These are phyloP conservation scores for Podila clonocystis DNA, from an alignment of 192 early-diverging fungal species.

Conservation along the genomic window DNA sequence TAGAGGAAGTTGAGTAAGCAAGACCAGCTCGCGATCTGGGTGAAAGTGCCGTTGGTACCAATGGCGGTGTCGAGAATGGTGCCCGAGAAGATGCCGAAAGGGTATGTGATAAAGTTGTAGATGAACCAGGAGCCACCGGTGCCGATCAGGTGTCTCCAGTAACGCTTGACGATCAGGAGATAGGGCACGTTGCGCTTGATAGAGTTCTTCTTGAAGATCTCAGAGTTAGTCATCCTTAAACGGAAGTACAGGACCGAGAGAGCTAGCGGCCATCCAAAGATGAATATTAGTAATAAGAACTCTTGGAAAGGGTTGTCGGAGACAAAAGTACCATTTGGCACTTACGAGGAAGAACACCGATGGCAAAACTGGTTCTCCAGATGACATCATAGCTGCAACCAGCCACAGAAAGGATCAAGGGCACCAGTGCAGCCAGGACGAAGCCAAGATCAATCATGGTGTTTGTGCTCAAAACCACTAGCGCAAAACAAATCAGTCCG, in stretches of 20 bases:
- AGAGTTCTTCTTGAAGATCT: constrained; percentile 45
- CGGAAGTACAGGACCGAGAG: constrained; percentile 56
- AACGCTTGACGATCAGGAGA: constrained; percentile 43
- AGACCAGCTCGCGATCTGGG: constrained; percentile 51
- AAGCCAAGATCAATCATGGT: constrained; percentile 48
- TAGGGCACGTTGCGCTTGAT: constrained; percentile 57
- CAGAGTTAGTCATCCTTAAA: constrained; percentile 56
- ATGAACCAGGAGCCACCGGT: constrained; percentile 24
- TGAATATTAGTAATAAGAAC: too few species aligned
- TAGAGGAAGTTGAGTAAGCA: constrained; percentile 55
- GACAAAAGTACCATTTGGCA: too few species aligned
- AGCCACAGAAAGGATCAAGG: constrained; percentile 53
- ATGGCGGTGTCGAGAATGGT: constrained; percentile 5
- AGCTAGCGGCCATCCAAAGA: not conserved
- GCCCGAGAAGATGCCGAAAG: constrained; percentile 1
- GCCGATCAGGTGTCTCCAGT: constrained; percentile 57
- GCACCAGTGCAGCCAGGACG: constrained; percentile 35
- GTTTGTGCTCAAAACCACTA: constrained; percentile 12
- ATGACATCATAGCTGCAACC: constrained; percentile 39
- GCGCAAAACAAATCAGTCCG: too few species aligned
- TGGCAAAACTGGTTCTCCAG: constrained; percentile 60
- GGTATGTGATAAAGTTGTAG: constrained; percentile 8
- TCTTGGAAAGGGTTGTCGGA: too few species aligned
- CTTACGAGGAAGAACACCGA: constrained; percentile 42
- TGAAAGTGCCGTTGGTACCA: constrained; percentile 13